phyloP scores from a whole-genome alignment of 2,329 filamentous ascomycete species.

The Fusarium sp. region DNA sequence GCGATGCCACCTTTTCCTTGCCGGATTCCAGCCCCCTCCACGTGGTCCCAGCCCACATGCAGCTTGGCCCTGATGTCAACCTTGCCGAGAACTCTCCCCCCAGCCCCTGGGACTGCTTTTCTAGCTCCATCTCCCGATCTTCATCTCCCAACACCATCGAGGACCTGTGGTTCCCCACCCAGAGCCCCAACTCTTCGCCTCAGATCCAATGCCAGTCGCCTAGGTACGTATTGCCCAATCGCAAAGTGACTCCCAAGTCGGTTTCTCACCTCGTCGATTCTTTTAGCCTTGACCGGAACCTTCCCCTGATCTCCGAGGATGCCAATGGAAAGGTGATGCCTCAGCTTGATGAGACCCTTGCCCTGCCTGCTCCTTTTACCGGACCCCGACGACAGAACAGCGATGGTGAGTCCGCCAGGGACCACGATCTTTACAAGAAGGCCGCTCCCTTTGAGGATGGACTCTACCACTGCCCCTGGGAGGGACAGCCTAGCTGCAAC shows the following conservation, averaged over 20 bases:
- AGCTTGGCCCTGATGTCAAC: constrained; percentile 62
- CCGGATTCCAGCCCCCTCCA: constrained; percentile 59
- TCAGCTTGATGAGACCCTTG: constrained; percentile 45
- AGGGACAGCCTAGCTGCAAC: constrained; percentile 76
- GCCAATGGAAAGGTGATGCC: constrained; percentile 35
- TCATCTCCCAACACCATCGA: constrained; percentile 62
- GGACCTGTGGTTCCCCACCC: constrained; percentile 56
- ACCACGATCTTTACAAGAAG: constrained; percentile 78
- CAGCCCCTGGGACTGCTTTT: constrained; percentile 64
- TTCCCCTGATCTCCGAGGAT: constrained; percentile 45
- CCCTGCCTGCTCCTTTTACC: constrained; percentile 52
- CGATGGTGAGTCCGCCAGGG: constrained; percentile 68
- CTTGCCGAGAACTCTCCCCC: constrained; percentile 62
- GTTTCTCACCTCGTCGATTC: constrained; percentile 37
- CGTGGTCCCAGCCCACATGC: constrained; percentile 67
- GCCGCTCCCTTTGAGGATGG: constrained; percentile 74
- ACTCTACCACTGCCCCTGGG: constrained; percentile 93
- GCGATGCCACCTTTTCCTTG: constrained; percentile 55
- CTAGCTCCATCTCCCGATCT: constrained; percentile 62
- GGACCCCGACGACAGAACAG: constrained; percentile 58
- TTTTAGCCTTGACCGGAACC: constrained; percentile 47
- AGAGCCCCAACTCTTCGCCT: constrained; percentile 59
- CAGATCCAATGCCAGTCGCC: constrained; percentile 62
- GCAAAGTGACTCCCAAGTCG: constrained; percentile 1
- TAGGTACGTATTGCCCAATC: constrained; percentile 57